Percentiles rank a stretch among this genome's conserved stretches.
phyloP scores from a whole-genome alignment of 2,329 filamentous ascomycete species.

The Paecilomyces variotii region DNA sequence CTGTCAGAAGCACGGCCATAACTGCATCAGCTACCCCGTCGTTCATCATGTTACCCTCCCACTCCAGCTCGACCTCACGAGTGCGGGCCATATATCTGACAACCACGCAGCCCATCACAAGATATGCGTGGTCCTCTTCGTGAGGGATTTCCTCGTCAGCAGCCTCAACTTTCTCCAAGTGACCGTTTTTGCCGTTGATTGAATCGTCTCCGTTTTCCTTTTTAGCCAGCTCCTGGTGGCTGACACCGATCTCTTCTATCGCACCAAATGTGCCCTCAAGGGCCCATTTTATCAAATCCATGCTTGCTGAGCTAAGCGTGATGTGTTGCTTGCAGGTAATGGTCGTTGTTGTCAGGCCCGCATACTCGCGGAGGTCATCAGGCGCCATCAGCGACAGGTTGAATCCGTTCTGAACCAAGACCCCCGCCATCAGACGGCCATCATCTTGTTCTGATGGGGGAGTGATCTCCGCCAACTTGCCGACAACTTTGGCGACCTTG shows the following conservation, averaged over 20 bases:
- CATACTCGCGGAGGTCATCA: slow-evolving; percentile 91
- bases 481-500: slow-evolving; percentile 93
- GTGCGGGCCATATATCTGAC: slow-evolving; percentile 64
- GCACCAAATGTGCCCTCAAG: slow-evolving; percentile 89
- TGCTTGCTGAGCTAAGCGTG: slow-evolving; percentile 75
- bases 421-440: slow-evolving; percentile 69
- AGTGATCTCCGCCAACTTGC: slow-evolving; percentile 75
- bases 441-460: slow-evolving; percentile 49
- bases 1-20: slow-evolving; percentile 82
- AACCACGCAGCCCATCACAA: slow-evolving; percentile 83
- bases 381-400: slow-evolving; percentile 96
- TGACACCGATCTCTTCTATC: slow-evolving; percentile 51
- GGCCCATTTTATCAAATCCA: slow-evolving; percentile 89
- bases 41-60: slow-evolving; percentile 97
- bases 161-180: slow-evolving; percentile 27
- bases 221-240: slow-evolving; percentile 11
- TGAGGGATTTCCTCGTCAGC: slow-evolving; percentile 39
- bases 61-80: slow-evolving; percentile 83
- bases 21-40: slow-evolving; percentile 97
- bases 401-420: slow-evolving; percentile 95
- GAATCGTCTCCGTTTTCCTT: slow-evolving; percentile 18
- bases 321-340: slow-evolving; percentile 89
- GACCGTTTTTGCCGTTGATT: slow-evolving; percentile 26
- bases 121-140: slow-evolving; percentile 38
- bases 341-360: slow-evolving; percentile 90